Evolutionary conservation across 2,329 filamentous ascomycete species (phyloP), one percentile per base, ranked within the genome.

Genomic region (Penicillium sp.): DNA sequence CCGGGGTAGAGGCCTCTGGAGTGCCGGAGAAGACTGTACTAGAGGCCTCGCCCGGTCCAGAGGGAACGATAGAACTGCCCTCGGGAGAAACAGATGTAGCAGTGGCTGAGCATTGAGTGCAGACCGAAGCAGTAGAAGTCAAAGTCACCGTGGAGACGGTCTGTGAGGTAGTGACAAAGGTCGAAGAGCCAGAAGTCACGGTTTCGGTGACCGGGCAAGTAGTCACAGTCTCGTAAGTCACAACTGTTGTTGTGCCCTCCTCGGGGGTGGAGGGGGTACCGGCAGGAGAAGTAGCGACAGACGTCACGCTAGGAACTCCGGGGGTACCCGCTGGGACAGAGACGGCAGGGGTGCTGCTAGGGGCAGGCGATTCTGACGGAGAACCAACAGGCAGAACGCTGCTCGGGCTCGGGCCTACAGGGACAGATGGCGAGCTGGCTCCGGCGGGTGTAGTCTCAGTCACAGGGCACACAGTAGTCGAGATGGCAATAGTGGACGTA

Each of bases 101-200:
- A 8, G 58, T 61, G 10, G 48, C 55, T 40, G 63, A 43, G 49
- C 56, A 57, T n/a, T 51, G 31, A 10, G 59, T 55, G 64, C 67
- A 66, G 52, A 70, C 46, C 13, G 68, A 67, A 9, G 64, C 58
- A 14, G 66, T 64, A 8, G 64, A 62, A 9, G 67, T 71, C 45
- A 68, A 39, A 14, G 64, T 67, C n/a, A 67, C 65, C 21, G 75
- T 83, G 75, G 83, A 86, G 67, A 85, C 67, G 36, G 84, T 86
- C 63, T 81, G 84, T 21, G 81, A 72, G 46, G 85, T 68, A 11
- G 79, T 81, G 56, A 80, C 74, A 1, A 49, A 43, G 24, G 54
- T 51, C 3, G 79, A 79, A 47, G 77, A 73, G 34, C 81, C 66
- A 2, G 76, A 77, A 40, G 79, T 76, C 36, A 62, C 56, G 5